Base-by-base conservation (phyloP, 202 grass and related monocot genomes). In the Brachypodium distachyon region DNA sequence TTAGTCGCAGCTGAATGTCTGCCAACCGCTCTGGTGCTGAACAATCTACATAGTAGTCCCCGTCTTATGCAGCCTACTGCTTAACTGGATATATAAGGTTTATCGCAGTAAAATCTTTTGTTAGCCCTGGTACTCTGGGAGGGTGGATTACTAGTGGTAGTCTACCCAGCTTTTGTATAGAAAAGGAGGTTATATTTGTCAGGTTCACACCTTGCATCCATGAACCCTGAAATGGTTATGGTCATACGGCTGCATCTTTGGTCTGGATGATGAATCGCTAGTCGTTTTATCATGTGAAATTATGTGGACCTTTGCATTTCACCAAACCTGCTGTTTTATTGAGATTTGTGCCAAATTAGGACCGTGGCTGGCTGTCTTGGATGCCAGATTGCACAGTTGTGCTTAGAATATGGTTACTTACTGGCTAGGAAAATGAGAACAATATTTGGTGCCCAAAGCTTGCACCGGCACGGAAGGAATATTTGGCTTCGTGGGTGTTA, bases 141-240 rank as follows among this genome's bases (percentile, higher is more conserved):
- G 52, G 63, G 61, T 69, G 68, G 85, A 69, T 74, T 54, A 79
- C 28, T 46, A 23, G 61, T 77, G 51, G 73, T 61, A 61, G 58
- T 26, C n/a, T n/a, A n/a, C n/a, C n/a, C n/a, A n/a, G n/a, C 81
- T 76, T 83, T 88, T 84, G 81, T 84, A 80, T 63, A 84, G 70
- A 41, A 54, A 29, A 22, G 5, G 61, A 52, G 19, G 7, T 43
- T 12, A n/a, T 78, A 36, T 65, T 13, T 58, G 18, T 9, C 7
- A 31, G 41, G 40, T 67, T 48, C 18, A 55, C 54, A 38, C 25
- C 59, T n/a, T 40, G 50, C 41, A 32, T 12, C 29, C 17, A n/a
- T 66, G 69, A 31, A 38, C 3, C 19, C 55, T 76, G 17, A 64
- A 46, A 36, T 72, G 42, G 36, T 23, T 38, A 14, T 59, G 61